Evolutionary conservation across 1,284 basidiomycete genomes (phyloP).

Genomic region (Cerioporus squamosus): DNA sequence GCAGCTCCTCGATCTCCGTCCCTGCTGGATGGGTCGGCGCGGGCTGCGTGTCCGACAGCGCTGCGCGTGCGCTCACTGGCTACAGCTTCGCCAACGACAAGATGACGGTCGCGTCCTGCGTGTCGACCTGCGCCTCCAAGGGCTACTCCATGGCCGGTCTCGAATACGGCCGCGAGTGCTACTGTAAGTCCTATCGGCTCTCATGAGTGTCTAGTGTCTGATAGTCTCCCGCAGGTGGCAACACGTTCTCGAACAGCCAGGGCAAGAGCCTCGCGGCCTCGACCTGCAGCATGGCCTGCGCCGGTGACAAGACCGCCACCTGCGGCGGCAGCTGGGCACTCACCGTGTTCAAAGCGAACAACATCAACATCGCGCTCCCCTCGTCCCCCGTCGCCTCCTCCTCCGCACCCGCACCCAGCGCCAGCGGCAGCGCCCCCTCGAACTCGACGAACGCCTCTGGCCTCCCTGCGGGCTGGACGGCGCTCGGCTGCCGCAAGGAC

Average conservation of each 20-base stretch:
- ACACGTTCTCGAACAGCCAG: constrained; percentile 23
- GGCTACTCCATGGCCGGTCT: constrained; percentile 30
- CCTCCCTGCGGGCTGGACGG: constrained; percentile 20
- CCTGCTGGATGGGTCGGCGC: constrained; percentile 16
- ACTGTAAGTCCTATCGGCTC: constrained; percentile 19
- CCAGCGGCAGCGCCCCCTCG: constrained; percentile 12
- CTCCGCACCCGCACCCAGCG: no score
- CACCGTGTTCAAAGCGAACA: constrained; percentile 19
- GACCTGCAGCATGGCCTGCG: constrained; percentile 27
- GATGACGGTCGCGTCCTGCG: constrained; percentile 20
- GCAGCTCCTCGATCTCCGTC: not conserved
- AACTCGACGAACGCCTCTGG: constrained; percentile 18
- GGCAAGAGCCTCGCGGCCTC: constrained; percentile 19
- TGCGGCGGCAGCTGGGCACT: constrained; percentile 30
- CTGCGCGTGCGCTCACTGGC: constrained; percentile 23
- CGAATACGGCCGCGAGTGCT: constrained; percentile 34
- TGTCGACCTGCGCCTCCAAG: constrained; percentile 24
- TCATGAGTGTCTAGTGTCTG: not conserved
- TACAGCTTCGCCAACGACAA: constrained; percentile 20
- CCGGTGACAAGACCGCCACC: constrained; percentile 14
- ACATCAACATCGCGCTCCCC: constrained; percentile 3
- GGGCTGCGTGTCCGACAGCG: constrained; percentile 23
- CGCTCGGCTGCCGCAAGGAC: constrained; percentile 19
- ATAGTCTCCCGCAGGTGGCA: constrained; percentile 19
- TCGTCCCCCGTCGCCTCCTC: constrained; percentile 3